Conservation (phyloP, 441 rosid genomes). For the Euphorbia schlechtendalii region DNA sequence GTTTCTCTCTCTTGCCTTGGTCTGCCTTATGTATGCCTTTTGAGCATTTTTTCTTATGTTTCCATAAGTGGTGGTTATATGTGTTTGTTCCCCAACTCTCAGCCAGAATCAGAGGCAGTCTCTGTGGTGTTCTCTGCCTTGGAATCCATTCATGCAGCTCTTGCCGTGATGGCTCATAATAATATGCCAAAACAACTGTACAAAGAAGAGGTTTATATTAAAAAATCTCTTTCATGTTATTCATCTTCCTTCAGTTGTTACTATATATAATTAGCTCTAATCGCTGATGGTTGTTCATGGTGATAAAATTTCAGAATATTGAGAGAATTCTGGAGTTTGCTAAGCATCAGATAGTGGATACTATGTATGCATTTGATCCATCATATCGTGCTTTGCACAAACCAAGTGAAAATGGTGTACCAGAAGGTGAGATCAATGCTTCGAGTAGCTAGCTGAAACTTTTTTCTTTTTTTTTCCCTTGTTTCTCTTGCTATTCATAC, state of each 20-base stretch:
- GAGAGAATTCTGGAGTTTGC: slow-evolving; percentile 96
- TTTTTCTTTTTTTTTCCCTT: too few relatives aligned
- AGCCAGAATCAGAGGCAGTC: slow-evolving; percentile 73
- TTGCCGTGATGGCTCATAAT: slow-evolving; percentile 81
- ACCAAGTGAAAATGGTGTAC: slow-evolving; percentile 65
- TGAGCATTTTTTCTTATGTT: too few relatives aligned
- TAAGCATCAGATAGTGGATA: slow-evolving; percentile 78
- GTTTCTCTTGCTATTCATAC: too few relatives aligned
- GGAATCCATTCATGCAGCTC: slow-evolving; percentile 92
- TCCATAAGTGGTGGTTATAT: too few relatives aligned
- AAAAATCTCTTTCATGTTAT: slow-evolving; percentile 7
- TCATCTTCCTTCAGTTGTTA: slow-evolving; percentile 4
- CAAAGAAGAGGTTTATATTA: slow-evolving; percentile 76
- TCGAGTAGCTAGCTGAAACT: slow-evolving; percentile 6
- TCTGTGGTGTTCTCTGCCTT: slow-evolving; percentile 68
- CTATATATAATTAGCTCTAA: slow-evolving; percentile 7
- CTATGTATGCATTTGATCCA: slow-evolving; percentile 94
- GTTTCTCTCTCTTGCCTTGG: slow-evolving; percentile 22
- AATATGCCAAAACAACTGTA: slow-evolving; percentile 96
- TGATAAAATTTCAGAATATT: slow-evolving; percentile 53
- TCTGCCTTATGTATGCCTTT: too few relatives aligned
- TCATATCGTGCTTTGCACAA: slow-evolving; percentile 74
- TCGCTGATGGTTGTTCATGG: slow-evolving; percentile 15
- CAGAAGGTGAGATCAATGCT: slow-evolving; percentile 59
- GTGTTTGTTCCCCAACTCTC: slow-evolving; percentile 27